These are phyloP conservation scores for Neonectria magnoliae DNA, from an alignment of 2,329 filamentous ascomycete genomes.

Conservation along the genomic window DNA sequence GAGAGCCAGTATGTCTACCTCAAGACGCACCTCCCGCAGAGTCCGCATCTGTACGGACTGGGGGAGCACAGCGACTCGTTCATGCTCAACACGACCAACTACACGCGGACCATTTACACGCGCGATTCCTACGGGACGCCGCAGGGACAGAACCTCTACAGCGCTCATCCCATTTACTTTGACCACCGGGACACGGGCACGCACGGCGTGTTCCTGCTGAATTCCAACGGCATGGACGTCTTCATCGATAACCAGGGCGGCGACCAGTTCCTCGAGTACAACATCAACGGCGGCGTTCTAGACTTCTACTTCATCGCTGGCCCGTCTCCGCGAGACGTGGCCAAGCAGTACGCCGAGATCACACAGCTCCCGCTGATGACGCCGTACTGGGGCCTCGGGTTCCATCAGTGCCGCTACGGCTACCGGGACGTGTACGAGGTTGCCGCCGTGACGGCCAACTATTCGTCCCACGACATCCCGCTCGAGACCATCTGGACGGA, in stretches of 20 bases:
- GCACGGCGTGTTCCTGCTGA: constrained; percentile 75
- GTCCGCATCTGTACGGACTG: constrained; percentile 80
- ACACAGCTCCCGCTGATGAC: constrained; percentile 68
- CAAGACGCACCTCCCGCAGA: constrained; percentile 73
- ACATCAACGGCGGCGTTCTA: constrained; percentile 78
- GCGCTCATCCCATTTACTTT: constrained; percentile 79
- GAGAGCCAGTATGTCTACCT: constrained; percentile 82
- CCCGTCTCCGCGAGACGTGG: constrained; percentile 65
- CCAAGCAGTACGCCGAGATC: constrained; percentile 67
- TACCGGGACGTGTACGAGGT: constrained; percentile 72
- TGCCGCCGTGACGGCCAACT: constrained; percentile 74
- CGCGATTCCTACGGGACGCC: constrained; percentile 68
- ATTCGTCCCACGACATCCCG: constrained; percentile 71
- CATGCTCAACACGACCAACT: constrained; percentile 71
- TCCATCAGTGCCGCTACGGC: constrained; percentile 72
- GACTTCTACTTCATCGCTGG: constrained; percentile 76
- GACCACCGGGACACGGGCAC: constrained; percentile 71
- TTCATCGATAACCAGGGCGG: constrained; percentile 70
- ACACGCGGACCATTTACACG: constrained; percentile 71
- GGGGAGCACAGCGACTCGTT: constrained; percentile 81
- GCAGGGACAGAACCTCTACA: constrained; percentile 73
- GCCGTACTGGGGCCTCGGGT: constrained; percentile 71
- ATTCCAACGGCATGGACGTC: constrained; percentile 81
- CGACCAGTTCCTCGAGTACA: constrained; percentile 80
- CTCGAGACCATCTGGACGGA: constrained; percentile 65